phyloP scores from a whole-genome alignment of 2,329 filamentous ascomycete species.

The Cladophialophora yegresii region DNA sequence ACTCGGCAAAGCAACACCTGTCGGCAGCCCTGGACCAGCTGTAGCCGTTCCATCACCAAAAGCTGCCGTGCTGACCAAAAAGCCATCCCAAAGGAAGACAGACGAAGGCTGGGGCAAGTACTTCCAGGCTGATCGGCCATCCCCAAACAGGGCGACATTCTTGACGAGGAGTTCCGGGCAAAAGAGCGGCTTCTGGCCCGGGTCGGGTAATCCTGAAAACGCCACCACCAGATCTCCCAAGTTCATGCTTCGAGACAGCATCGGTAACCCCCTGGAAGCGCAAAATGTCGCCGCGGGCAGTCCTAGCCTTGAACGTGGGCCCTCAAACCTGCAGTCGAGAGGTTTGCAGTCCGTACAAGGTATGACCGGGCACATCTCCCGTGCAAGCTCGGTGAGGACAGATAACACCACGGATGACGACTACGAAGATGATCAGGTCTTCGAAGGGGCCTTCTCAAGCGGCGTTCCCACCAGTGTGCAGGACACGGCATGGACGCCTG shows the following conservation, averaged over 20 bases:
- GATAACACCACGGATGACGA: conserved; percentile 43
- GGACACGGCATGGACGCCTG: conserved; percentile 38
- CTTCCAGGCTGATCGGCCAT: conserved; percentile 45
- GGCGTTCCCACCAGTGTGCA: conserved; percentile 38
- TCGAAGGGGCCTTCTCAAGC: conserved; percentile 38
- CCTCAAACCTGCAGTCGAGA: conserved; percentile 38
- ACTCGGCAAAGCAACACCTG: conserved; percentile 32
- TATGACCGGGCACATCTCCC: conserved; percentile 49
- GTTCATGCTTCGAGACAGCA: conserved; percentile 38
- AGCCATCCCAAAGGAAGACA: conserved; percentile 44
- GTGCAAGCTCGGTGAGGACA: conserved; percentile 46
- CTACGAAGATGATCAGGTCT: conserved; percentile 37
- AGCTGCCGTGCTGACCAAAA: conserved; percentile 20
- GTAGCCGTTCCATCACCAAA: conserved; percentile 18
- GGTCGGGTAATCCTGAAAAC: conserved; percentile 39
- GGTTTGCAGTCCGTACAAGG: conserved; percentile 44
- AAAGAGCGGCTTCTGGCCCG: conserved; percentile 47
- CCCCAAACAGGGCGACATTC: conserved; percentile 28
- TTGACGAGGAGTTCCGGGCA: conserved; percentile 21
- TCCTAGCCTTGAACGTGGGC: conserved; percentile 46
- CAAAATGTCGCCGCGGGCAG: conserved; percentile 48
- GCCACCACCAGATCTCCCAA: conserved; percentile 43
- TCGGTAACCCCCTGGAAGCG: conserved; percentile 42
- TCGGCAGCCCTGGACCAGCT: conserved; percentile 14
- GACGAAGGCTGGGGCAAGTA: conserved; percentile 55